Evolutionary conservation across 805 yeast species (phyloP), one percentile per base, ranked within the genome.

Genomic region (Lipomyces starkeyi): DNA sequence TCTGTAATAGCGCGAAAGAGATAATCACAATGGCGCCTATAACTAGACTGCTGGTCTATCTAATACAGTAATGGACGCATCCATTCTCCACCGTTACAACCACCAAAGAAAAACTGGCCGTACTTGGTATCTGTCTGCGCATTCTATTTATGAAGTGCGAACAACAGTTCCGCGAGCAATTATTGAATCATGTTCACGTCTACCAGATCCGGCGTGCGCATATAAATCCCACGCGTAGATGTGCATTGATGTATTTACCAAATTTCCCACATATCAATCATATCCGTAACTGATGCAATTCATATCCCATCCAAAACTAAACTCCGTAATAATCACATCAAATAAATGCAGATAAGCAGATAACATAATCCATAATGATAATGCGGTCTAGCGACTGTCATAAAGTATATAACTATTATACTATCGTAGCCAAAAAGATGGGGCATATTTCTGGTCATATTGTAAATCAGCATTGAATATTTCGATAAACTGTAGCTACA

Each of bases 381-480:
- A 43, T 43, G 49, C 22, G 22, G 20, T 35, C 49, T n/a, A 17
- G 49, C 49, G 49, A 14, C 7, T n/a, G 49, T n/a, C 20, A 17
- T 43, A n/a, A 17, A 43, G 5, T 29, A 20, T 3, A 27, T 27
- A 27, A 3, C 29, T 27, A 14, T 40, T 20, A 20, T 54, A 27
- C 53, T 59, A 47, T 20, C 80, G 75, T 27, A 88, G 88, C 83
- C 91, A 93, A 17, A 82, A 84, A 17, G 82, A 84, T 0, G 97
- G 97, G 52, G 84, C 81, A 66, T 81, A 80, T 17, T 72, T 73
- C 52, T 78, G 78, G 70, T 86, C 85, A 35, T 86, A 83, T 67
- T 76, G 77, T 59, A 91, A 75, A 11, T 92, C 90, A 74, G 88
- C 87, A 84, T 55, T 61, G 62, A 91, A 93, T 76, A 87, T 82